A percentile compares a stretch with the other conserved stretches of the same genome.
phyloP scores from a whole-genome alignment of 2,329 filamentous ascomycete genomes.

The Dichotomopilus funicola region DNA sequence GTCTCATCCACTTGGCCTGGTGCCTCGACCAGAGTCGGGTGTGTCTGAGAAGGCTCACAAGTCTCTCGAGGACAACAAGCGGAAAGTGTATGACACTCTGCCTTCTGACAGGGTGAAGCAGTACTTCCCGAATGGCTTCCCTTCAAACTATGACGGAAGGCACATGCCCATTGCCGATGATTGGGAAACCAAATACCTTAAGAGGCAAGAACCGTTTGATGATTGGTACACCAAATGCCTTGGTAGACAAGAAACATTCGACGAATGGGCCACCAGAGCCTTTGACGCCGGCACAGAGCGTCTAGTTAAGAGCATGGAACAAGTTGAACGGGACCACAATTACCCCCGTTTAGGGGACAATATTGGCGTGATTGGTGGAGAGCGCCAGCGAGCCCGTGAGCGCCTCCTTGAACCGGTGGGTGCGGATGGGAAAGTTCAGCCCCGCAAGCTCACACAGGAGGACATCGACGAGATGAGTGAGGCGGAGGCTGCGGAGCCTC shows the following conservation, averaged over 20 bases:
- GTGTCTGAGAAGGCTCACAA: constrained; percentile 1
- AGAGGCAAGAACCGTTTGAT: constrained; percentile 24
- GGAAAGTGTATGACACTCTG: constrained; percentile 29
- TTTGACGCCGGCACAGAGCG: constrained; percentile 37
- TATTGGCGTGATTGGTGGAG: constrained; percentile 35
- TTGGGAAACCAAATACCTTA: constrained; percentile 24
- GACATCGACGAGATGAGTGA: constrained; percentile 34
- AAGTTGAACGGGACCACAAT: constrained; percentile 28
- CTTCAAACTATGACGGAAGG: constrained; percentile 26
- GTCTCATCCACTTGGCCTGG: neutral
- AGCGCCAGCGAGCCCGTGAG: constrained; percentile 24
- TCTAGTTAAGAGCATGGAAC: constrained; percentile 30
- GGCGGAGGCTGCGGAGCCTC: constrained; percentile 35
- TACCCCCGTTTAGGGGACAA: constrained; percentile 25
- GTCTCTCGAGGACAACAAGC: neutral
- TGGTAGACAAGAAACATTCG: constrained; percentile 25
- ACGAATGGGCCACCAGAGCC: constrained; percentile 19
- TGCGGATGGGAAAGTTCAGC: constrained; percentile 22
- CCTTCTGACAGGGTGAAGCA: constrained; percentile 22
- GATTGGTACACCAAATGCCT: constrained; percentile 23
- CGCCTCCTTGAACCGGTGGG: constrained; percentile 12
- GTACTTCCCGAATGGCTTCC: constrained; percentile 30
- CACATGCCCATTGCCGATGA: constrained; percentile 15
- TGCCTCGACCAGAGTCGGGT: neutral
- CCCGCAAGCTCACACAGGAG: constrained; percentile 29